Evolutionary conservation across 2,329 filamentous ascomycete genomes (phyloP).

Genomic region (Aspergillus phoenicis): DNA sequence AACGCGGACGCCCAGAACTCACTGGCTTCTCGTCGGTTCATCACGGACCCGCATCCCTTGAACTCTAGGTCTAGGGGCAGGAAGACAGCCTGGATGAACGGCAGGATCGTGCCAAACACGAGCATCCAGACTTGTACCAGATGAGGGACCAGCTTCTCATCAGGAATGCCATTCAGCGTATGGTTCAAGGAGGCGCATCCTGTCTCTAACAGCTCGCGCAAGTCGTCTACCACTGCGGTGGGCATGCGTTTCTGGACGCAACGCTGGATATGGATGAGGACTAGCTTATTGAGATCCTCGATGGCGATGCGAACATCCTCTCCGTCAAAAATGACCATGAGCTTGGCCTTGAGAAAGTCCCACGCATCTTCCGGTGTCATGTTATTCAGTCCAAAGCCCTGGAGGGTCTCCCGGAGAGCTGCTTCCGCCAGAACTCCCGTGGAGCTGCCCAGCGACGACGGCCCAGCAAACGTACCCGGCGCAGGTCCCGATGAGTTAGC

Average conservation of each 20-base stretch:
- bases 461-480: slow-evolving; percentile 35
- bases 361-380: slow-evolving; percentile 69
- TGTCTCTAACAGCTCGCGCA: slow-evolving; percentile 63
- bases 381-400: slow-evolving; percentile 65
- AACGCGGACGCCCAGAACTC: slow-evolving; percentile 86
- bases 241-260: slow-evolving; percentile 64
- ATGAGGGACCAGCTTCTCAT: slow-evolving; percentile 85
- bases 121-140: slow-evolving; percentile 93
- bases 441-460: slow-evolving; percentile 41
- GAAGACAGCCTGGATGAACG: slow-evolving; percentile 94
- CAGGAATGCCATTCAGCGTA: slow-evolving; percentile 73
- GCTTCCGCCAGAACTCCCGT: slow-evolving; percentile 37
- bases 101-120: slow-evolving; percentile 85
- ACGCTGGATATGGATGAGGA: slow-evolving; percentile 63
- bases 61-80: slow-evolving; percentile 92
- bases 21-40: slow-evolving; percentile 74
- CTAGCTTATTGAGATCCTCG: slow-evolving; percentile 66
- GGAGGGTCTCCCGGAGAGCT: slow-evolving; percentile 44
- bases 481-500: slow-evolving; percentile 30
- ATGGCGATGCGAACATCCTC: slow-evolving; percentile 66
- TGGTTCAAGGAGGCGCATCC: slow-evolving; percentile 87
- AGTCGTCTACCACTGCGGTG: slow-evolving; percentile 62
- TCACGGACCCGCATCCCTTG: slow-evolving; percentile 76
- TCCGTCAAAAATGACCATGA: slow-evolving; percentile 66
- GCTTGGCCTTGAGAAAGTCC: slow-evolving; percentile 65